Conservation (phyloP, 257 asterid genomes). For the Nicotiana attenuata region DNA sequence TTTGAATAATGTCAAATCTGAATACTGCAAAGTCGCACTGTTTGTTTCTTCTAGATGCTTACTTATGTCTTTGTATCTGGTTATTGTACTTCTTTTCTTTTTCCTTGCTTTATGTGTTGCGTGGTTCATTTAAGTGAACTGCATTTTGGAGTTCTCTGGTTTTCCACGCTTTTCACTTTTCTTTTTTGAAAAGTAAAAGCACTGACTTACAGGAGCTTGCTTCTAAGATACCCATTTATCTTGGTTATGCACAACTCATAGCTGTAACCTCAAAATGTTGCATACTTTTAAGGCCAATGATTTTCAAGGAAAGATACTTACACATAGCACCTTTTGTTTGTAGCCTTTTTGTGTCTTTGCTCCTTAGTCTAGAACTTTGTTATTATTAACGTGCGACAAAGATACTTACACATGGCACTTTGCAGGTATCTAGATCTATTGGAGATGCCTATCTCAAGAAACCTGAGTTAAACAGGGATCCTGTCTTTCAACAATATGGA, state of each 20-base stretch:
- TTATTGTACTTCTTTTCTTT: not conserved
- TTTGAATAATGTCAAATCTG: not conserved
- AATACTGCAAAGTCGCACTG: not conserved
- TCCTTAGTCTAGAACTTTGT: not conserved
- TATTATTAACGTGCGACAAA: not conserved
- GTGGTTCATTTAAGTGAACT: not conserved
- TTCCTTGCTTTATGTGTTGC: not conserved
- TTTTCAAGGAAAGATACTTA: not conserved
- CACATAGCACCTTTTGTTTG: not conserved
- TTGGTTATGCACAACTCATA: not conserved
- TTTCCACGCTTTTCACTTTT: not conserved
- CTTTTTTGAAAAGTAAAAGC: not conserved
- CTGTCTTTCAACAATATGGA: constrained; percentile 19
- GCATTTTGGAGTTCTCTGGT: not conserved
- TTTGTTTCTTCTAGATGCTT: not conserved
- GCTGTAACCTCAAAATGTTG: not conserved
- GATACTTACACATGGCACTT: not conserved
- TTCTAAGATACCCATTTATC: not conserved
- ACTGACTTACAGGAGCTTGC: not conserved
- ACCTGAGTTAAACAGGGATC: constrained; percentile 24
- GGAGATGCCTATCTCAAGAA: constrained; percentile 30
- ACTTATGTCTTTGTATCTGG: not conserved
- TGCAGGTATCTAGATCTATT: constrained; percentile 30
- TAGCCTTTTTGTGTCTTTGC: not conserved
- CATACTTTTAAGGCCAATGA: not conserved